Percentiles rank a stretch among this genome's conserved stretches.
Evolutionary conservation across 345 rosid genomes (phyloP).

Genomic region (Gossypium stocksii): DNA sequence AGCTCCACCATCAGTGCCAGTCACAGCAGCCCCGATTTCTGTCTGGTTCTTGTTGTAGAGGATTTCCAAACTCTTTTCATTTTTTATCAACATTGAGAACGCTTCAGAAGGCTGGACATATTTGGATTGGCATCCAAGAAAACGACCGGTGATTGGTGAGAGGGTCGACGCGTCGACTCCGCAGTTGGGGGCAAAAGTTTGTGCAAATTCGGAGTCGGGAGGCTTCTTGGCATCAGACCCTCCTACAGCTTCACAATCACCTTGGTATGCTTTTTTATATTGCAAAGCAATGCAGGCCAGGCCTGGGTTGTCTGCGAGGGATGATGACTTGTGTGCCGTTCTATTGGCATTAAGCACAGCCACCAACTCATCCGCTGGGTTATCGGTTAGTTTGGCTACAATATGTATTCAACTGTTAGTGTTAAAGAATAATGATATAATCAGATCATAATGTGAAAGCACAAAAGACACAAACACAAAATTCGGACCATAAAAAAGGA

Average conservation of each 20-base stretch:
- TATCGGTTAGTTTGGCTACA: constrained; percentile 44
- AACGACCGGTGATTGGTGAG: constrained; percentile 57
- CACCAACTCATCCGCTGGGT: constrained; percentile 66
- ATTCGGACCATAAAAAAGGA: neutral
- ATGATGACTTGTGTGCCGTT: constrained; percentile 43
- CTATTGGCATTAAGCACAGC: constrained; percentile 44
- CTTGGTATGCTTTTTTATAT: constrained; percentile 64
- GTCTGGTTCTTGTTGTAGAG: constrained; percentile 59
- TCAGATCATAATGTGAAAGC: neutral
- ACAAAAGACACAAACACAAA: neutral
- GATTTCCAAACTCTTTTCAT: constrained; percentile 48
- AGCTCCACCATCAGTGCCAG: constrained; percentile 55
- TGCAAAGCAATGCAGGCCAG: constrained; percentile 73
- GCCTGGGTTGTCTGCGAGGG: constrained; percentile 53
- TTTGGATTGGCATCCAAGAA: constrained; percentile 53
- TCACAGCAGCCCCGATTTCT: constrained; percentile 62
- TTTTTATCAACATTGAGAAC: constrained; percentile 51
- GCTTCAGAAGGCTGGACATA: constrained; percentile 50
- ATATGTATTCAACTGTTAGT: constrained; percentile 4
- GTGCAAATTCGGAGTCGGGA: constrained; percentile 43
- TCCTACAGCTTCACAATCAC: constrained; percentile 54
- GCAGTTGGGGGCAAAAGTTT: constrained; percentile 61
- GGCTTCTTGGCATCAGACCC: constrained; percentile 66
- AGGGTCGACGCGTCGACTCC: constrained; percentile 48
- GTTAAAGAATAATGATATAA: constrained; percentile 1